Conservation (phyloP, 768 basidiomycete species). For the Coprinopsis marcescibilis region DNA sequence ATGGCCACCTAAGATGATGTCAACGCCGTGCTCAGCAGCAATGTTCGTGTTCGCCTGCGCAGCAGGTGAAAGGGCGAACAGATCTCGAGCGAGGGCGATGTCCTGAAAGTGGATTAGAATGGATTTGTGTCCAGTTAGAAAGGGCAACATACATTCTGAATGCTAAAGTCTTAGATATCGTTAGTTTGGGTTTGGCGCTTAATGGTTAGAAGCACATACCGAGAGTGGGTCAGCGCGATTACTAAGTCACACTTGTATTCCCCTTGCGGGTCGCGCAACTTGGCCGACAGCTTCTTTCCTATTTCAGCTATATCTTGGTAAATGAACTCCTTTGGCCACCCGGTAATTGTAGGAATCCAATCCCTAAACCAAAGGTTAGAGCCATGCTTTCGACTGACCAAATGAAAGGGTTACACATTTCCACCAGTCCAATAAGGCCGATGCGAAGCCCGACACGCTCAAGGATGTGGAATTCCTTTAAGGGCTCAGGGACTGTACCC, state of each 20-base stretch:
- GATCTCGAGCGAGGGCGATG: neutral
- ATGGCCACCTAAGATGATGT: slow-evolving; percentile 3
- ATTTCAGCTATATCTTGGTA: slow-evolving; percentile 53
- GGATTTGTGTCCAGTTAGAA: neutral
- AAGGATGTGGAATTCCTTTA: slow-evolving; percentile 1
- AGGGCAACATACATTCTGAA: neutral
- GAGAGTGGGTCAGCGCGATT: neutral
- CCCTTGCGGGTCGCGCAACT: slow-evolving; percentile 43
- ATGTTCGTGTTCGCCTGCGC: neutral
- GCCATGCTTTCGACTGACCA: neutral
- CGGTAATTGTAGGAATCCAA: slow-evolving; percentile 29
- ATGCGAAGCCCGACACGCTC: neutral
- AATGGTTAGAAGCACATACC: neutral
- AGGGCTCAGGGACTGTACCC: neutral
- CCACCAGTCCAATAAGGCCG: slow-evolving; percentile 3
- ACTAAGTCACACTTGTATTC: slow-evolving; percentile 3
- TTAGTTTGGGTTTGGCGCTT: neutral
- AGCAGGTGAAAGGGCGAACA: neutral
- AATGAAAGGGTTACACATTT: neutral
- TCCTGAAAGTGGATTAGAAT: neutral
- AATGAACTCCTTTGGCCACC: slow-evolving; percentile 60
- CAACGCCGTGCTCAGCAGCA: neutral
- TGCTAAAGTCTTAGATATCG: neutral
- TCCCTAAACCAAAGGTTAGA: neutral
- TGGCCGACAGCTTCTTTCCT: slow-evolving; percentile 46